Base-by-base conservation (phyloP, 2,329 filamentous ascomycete species). In the Mollisiaceae sp. region DNA sequence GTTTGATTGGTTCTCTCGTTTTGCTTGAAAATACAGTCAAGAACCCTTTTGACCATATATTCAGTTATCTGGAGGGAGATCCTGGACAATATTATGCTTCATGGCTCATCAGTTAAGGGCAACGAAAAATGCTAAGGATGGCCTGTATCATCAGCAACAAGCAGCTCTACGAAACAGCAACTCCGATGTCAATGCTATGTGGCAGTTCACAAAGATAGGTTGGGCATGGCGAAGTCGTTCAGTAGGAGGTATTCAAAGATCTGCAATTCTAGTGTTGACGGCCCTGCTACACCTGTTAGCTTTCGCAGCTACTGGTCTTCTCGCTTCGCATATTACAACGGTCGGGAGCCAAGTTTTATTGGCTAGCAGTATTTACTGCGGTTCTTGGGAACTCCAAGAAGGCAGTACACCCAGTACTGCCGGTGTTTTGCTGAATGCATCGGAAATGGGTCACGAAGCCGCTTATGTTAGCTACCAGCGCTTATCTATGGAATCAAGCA, bases 101-200 rank as follows among this genome's bases (percentile, higher is more conserved):
- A 52, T 56, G 5, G 4, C 36, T 8, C 54, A 56, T 38, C 54
- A 56, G 18, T 36, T 56, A 4, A 20, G 36, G 36, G 22, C 32
- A n/a, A 56, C 15, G 4, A 1, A 20, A 56, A 2, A 36, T n/a
- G 27, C 27, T 12, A 56, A 22, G 12, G 14, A 56, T 38, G 54
- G 54, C 27, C n/a, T 56, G 18, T 39, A 56, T 39, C 54, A 56
- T 32, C 54, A 56, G 18, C 54, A 56, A 32, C 54, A 56, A 56
- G 54, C 36, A n/a, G 20, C 32, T 2, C 12, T 56, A 22, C 54
- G 54, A 36, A 56, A 56, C 32, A 56, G 18, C 36, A 56, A 56
- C 15, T 56, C 54, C 4, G 54, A 56, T 56, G 36, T 56, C 18
- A 56, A 22, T n/a, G 32, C 32, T 18, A 56, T 56, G 11, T 56